phyloP scores from a whole-genome alignment of 345 rosid genomes.

The Salix purpurea region DNA sequence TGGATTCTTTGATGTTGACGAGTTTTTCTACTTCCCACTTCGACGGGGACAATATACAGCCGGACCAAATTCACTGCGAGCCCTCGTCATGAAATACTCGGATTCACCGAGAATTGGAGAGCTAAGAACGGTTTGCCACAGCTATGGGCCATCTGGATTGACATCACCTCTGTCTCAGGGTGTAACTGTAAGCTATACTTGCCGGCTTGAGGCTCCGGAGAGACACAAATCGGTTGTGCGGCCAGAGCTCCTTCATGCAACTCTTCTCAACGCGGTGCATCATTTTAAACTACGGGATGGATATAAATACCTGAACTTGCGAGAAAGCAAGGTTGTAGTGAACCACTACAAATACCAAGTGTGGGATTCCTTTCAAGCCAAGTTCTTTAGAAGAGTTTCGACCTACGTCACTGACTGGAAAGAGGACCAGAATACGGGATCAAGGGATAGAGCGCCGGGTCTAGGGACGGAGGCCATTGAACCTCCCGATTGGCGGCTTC shows the following conservation, averaged over 20 bases:
- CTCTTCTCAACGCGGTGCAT: conserved; percentile 87
- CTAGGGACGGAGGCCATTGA: conserved; percentile 84
- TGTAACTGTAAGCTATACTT: conserved; percentile 81
- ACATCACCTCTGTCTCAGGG: conserved; percentile 67
- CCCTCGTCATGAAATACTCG: conserved; percentile 67
- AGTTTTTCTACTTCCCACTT: conserved; percentile 74
- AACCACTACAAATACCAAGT: conserved; percentile 98
- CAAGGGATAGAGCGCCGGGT: conserved; percentile 93
- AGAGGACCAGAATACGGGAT: conserved; percentile 83
- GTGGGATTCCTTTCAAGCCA: conserved; percentile 86
- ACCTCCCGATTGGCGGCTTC: conserved; percentile 67
- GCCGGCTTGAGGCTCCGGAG: conserved; percentile 78
- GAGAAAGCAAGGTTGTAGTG: conserved; percentile 57
- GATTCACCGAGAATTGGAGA: conserved; percentile 53
- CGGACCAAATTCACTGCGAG: conserved; percentile 51
- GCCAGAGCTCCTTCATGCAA: conserved; percentile 47
- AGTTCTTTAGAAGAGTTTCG: conserved; percentile 88
- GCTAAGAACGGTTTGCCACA: conserved; percentile 81
- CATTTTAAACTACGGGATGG: conserved; percentile 68
- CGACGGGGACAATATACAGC: conserved; percentile 34
- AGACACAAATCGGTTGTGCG: conserved; percentile 84
- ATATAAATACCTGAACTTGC: conserved; percentile 52
- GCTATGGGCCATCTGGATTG: conserved; percentile 89
- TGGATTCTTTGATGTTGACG: conserved; percentile 94
- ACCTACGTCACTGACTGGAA: conserved; percentile 94